A percentile compares a stretch with the other conserved stretches of the same genome.
phyloP scores from a whole-genome alignment of 2,329 filamentous ascomycete genomes.

The Pestalotiopsis sp. region DNA sequence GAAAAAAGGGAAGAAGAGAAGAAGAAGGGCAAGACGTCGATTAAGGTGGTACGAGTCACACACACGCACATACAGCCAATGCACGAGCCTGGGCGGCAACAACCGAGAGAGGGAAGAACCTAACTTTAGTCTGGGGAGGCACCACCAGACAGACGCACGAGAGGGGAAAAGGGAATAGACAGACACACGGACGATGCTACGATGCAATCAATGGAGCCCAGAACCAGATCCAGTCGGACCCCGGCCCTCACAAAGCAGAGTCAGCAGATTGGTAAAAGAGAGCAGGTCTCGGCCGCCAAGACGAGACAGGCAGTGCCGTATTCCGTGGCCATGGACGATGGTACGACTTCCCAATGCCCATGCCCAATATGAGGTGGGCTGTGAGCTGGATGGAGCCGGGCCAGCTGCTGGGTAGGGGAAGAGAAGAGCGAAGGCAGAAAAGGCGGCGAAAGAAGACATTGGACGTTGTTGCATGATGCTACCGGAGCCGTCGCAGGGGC shows the following conservation, averaged over 20 bases:
- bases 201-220: background rate
- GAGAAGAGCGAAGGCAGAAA: background rate
- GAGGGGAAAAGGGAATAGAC: background rate
- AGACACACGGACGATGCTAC: background rate
- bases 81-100: background rate
- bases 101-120: background rate
- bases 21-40: background rate
- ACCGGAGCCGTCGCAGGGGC: slow-evolving; percentile 14
- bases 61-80: background rate
- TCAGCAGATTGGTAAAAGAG: background rate
- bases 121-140: background rate
- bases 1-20: slow-evolving; percentile 4
- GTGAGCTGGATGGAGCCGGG: too few species aligned
- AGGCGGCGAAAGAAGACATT: background rate
- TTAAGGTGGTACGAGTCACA: background rate
- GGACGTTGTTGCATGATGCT: slow-evolving; percentile 9
- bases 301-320: slow-evolving; percentile 6
- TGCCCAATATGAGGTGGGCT: too few species aligned
- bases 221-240: background rate
- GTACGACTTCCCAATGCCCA: background rate
- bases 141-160: background rate
- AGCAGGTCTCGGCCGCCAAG: background rate
- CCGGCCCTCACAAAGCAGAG: background rate
- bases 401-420: background rate
- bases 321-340: background rate